Conservation (phyloP, 345 rosid species). For the Rhizophora apiculata region DNA sequence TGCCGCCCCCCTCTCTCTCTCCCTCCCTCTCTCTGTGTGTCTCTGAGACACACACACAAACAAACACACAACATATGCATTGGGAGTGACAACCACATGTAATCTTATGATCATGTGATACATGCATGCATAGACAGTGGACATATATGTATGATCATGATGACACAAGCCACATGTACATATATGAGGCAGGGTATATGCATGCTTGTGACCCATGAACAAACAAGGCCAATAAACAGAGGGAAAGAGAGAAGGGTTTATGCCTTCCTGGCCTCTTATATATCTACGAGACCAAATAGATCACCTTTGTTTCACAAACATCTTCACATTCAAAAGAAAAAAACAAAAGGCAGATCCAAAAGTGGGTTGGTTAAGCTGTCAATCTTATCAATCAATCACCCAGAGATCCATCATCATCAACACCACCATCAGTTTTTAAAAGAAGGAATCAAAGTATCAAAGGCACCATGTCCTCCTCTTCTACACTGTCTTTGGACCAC, state of each 20-base stretch:
- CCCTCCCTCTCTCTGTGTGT: no score
- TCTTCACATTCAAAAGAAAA: constrained; percentile 18
- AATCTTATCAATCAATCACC: constrained; percentile 46
- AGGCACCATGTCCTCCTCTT: constrained; percentile 36
- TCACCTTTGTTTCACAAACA: constrained; percentile 33
- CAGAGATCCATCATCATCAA: constrained; percentile 25
- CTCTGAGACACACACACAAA: background rate
- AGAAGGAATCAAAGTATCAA: constrained; percentile 17
- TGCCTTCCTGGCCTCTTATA: constrained; percentile 20
- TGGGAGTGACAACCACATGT: constrained; percentile 42
- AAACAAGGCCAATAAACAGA: constrained; percentile 21
- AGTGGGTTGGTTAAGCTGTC: constrained; percentile 54
- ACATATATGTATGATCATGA: background rate
- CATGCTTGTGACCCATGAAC: constrained; percentile 11
- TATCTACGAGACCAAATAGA: constrained; percentile 25
- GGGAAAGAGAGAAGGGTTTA: constrained; percentile 14
- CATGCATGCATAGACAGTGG: constrained; percentile 9
- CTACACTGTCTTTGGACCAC: constrained; percentile 39
- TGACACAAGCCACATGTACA: background rate
- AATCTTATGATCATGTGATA: background rate
- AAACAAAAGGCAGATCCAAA: constrained; percentile 43
- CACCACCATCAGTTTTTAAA: constrained; percentile 26
- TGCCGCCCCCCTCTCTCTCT: constrained; percentile 39
- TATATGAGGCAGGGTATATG: background rate
- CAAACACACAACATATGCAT: constrained; percentile 5